Base-by-base conservation (phyloP, 768 basidiomycete species). In the Mycena epipterygia region DNA sequence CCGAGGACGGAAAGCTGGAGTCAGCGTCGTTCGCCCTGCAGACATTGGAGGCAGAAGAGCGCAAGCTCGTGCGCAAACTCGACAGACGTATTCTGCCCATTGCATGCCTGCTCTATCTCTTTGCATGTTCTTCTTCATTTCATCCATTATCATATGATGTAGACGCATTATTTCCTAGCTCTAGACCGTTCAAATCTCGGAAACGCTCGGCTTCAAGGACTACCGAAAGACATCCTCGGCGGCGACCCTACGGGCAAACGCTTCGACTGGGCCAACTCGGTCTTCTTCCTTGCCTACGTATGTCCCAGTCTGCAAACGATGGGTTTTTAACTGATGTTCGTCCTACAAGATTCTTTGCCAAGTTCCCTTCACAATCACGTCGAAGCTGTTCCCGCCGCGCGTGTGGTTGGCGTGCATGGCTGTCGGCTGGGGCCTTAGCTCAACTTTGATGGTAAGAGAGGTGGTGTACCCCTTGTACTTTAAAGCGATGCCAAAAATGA, bases 221-320 rank as follows among this genome's bases (percentile, higher is more conserved):
- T 95, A 16, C 87, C 90, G 4, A 77, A 88, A 46, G 91, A 94
- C 68, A 81, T 83, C 14, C 87, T 95, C 17, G 85, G 85, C 16
- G 92, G 93, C 11, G 93, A 94, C 74, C 86, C 87, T 11, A 90
- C 89, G 0, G 93, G 93, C 1, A 71, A 84, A 27, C 82, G 90
- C n/a, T 94, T 93, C 75, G 93, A 93, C 76, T 94, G 92, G 93
- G 80, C 93, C 46, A 92, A 91, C 66, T 91, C 93, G 1, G 85
- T 86, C 11, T 95, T 95, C 81, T 95, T 91, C 81, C 89, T 95
- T 79, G 89, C 94, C 71, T 95, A 94, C 77, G 93, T 91, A 51
- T 51, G 49, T 51, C 29, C 11, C 3, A 13, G 11, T 21, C 27
- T 6, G 7, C 25, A 5, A 13, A 21, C 42, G 42, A 42, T 51